These are phyloP conservation scores for Solanum piurae DNA, from an alignment of 257 asterid genomes.

Conservation along the genomic window DNA sequence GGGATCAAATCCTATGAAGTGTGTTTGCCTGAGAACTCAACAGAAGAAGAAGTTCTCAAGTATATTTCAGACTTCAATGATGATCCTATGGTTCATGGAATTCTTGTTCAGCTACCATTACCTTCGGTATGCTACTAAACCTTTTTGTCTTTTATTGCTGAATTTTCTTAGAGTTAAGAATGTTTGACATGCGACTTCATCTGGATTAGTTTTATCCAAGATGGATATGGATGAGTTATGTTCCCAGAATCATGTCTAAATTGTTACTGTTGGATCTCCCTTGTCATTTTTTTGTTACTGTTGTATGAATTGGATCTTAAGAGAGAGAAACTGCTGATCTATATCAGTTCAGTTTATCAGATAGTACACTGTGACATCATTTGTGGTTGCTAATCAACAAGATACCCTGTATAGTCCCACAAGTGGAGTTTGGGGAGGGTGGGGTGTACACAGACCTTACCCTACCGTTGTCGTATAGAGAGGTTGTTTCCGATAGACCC, in stretches of 20 bases:
- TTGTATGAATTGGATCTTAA: background rate
- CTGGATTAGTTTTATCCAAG: background rate
- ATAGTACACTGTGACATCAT: background rate
- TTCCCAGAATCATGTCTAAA: background rate
- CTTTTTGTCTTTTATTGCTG: background rate
- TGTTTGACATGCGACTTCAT: background rate
- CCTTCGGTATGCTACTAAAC: conserved; percentile 56
- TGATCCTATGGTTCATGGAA: conserved; percentile 79
- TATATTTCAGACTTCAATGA: conserved; percentile 55
- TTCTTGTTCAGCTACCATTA: conserved; percentile 95
- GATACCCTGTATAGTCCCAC: background rate
- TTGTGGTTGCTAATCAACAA: background rate
- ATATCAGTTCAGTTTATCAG: background rate
- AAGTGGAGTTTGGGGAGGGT: background rate
- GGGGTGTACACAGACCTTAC: background rate
- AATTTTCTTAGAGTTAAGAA: background rate
- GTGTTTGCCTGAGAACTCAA: conserved; percentile 52
- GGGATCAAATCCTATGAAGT: conserved; percentile 84
- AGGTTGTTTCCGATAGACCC: background rate
- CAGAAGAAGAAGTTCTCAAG: conserved; percentile 71
- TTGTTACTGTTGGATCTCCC: background rate
- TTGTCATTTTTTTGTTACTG: background rate
- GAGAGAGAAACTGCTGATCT: background rate
- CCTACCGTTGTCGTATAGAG: background rate
- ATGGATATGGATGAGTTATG: background rate